Percentiles rank a stretch among this genome's conserved stretches.
phyloP scores from a whole-genome alignment of 257 asterid genomes.

The Solanum chilense region DNA sequence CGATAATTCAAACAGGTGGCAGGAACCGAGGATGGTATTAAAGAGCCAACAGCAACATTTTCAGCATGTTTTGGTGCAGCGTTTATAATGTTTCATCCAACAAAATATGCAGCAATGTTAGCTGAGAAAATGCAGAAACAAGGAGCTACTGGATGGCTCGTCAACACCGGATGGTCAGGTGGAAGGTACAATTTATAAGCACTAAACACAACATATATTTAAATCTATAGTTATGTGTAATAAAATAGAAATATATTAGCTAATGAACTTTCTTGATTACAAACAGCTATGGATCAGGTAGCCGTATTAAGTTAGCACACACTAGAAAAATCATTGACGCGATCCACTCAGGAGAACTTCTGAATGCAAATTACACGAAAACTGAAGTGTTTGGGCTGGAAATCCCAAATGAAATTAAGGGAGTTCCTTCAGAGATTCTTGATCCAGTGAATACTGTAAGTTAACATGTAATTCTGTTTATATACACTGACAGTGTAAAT shows the following conservation, averaged over 20 bases:
- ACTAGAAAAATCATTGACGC: constrained; percentile 88
- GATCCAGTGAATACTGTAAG: constrained; percentile 81
- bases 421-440: constrained; percentile 80
- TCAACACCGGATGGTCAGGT: constrained; percentile 92
- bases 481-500: not conserved
- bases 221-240: too few species aligned
- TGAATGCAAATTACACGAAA: constrained; percentile 45
- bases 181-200: constrained; percentile 45
- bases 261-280: not conserved
- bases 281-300: constrained; percentile 73
- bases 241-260: not conserved
- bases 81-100: constrained; percentile 86
- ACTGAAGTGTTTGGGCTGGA: constrained; percentile 84
- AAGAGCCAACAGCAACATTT: constrained; percentile 88
- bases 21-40: constrained; percentile 90
- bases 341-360: constrained; percentile 65
- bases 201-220: not conserved
- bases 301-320: constrained; percentile 68
- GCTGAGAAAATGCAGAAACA: constrained; percentile 80
- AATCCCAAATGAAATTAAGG: constrained; percentile 68
- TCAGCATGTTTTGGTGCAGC: constrained; percentile 99
- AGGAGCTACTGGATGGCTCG: constrained; percentile 91
- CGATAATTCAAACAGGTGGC: constrained; percentile 45
- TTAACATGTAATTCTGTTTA: not conserved
- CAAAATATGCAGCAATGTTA: constrained; percentile 85